Base-by-base conservation (phyloP, 192 early-diverging fungal species). In the Backusella parvicylindrica region DNA sequence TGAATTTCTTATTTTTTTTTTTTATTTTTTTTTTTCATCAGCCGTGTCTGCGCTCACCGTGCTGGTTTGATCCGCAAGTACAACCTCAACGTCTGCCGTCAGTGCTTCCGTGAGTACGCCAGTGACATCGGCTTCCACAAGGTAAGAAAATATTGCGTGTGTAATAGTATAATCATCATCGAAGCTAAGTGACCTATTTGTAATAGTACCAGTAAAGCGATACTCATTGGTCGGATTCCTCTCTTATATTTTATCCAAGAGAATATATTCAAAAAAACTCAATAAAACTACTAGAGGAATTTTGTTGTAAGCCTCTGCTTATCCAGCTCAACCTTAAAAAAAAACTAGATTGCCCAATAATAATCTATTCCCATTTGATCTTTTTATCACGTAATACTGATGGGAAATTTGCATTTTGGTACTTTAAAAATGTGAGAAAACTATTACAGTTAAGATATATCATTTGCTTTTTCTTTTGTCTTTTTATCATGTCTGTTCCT, bases 31-130 rank as follows among this genome's bases (percentile, higher is more conserved):
- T n/a, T 15, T 41, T 26, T 31, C 21, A 36, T 40, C 78, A 95
- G 94, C 90, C 96, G 98, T 82, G 96, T 98, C 81, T 98, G 97
- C 88, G 89, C 95, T 78, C 96, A 99, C 93, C 95, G 91, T 81
- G 98, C 98, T 80, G 98, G 98, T 93, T 93, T 99, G 84, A 98
- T 99, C 87, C 96, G 98, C 92, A 99, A 99, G 92, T 99, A 99
- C 90, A 90, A 91, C 73, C 89, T 99, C 71, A 93, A 98, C 92
- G 88, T 99, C 80, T 99, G 98, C 92, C 95, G 98, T 92, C 98
- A 99, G 87, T 98, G 97, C 92, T 99, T 99, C 95, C 96, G 98
- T 88, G 96, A 99, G 87, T 93, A 99, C 86, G 86, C 95, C 84
- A 90, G 87, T 76, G 97, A 96, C 84, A 99, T 99, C 87, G 98